Evolutionary conservation across 441 rosid species (phyloP).

Genomic region (Erodium chrysanthum): DNA sequence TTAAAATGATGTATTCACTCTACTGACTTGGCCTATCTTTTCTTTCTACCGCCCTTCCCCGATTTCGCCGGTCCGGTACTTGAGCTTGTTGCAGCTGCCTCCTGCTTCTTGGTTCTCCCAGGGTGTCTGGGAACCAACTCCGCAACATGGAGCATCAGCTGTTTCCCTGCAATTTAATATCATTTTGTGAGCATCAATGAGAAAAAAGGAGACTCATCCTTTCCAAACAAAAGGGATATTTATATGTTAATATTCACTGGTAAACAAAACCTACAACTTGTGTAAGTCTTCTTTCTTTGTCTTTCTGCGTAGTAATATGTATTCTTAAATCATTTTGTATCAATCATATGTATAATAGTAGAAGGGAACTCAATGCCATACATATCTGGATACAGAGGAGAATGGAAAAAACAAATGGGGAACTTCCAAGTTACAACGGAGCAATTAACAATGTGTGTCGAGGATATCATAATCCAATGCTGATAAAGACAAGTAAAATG

Average conservation of each 20-base stretch:
- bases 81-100: constrained; percentile 50
- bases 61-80: constrained; percentile 54
- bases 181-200: not conserved
- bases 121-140: constrained; percentile 87
- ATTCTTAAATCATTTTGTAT: not conserved
- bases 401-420: not conserved
- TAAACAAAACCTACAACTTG: no score
- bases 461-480: not conserved
- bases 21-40: constrained; percentile 37
- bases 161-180: constrained; percentile 49
- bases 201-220: not conserved
- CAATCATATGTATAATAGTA: not conserved
- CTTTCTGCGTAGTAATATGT: no score
- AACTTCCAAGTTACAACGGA: not conserved
- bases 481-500: not conserved
- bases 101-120: constrained; percentile 75
- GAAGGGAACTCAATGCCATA: not conserved
- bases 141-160: constrained; percentile 76
- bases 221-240: not conserved
- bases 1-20: not conserved
- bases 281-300: no score
- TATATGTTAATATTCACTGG: not conserved
- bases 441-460: not conserved
- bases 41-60: constrained; percentile 78
- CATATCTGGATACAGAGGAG: not conserved